Evolutionary conservation across 108 stramenopile species (phyloP).

Genomic region (Skeletonema grethae): DNA sequence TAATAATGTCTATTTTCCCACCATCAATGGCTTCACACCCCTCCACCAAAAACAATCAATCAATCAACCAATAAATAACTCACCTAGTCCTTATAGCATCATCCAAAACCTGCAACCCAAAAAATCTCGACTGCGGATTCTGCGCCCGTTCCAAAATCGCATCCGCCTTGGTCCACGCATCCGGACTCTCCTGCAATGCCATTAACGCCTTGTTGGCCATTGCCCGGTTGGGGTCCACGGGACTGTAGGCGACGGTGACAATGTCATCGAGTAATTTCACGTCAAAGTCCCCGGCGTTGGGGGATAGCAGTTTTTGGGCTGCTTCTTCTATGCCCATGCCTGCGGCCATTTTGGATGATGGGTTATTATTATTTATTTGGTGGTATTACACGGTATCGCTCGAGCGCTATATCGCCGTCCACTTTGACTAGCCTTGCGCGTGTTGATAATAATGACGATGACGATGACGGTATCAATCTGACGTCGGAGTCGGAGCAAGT

Average conservation of each 20-base stretch:
- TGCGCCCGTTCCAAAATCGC: constrained; percentile 81
- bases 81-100: constrained; percentile 87
- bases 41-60: no score
- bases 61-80: constrained; percentile 21
- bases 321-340: constrained; percentile 44
- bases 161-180: constrained; percentile 87
- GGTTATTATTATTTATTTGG: no score
- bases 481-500: no score
- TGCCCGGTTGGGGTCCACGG: constrained; percentile 77
- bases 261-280: constrained; percentile 83
- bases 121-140: constrained; percentile 87
- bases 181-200: constrained; percentile 84
- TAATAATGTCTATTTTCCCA: neutral
- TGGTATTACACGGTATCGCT: neutral
- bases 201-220: constrained; percentile 89
- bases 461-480: no score
- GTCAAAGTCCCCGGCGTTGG: constrained; percentile 76
- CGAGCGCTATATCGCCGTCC: neutral
- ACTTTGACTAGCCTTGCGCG: no score
- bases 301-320: constrained; percentile 44
- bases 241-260: constrained; percentile 81
- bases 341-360: neutral
- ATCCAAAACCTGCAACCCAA: constrained; percentile 87
- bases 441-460: no score
- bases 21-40: no score